A percentile compares a stretch with the other conserved stretches of the same genome.
Conservation (phyloP, 805 yeast genomes). For the Pichia nanzhaoensis region DNA sequence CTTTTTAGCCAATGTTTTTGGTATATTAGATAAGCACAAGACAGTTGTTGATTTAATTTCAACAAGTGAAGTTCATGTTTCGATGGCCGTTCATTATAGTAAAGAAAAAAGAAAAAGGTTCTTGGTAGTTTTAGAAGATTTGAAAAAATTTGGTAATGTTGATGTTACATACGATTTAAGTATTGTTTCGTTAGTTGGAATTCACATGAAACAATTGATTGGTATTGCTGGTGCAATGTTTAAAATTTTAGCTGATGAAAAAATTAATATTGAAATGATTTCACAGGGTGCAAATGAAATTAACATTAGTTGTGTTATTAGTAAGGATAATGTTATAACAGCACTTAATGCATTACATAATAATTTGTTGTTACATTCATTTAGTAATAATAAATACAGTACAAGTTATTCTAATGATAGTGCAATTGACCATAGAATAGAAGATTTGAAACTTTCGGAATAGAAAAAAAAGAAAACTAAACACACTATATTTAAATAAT, state of each 20-base stretch:
- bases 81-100: conserved; percentile 89
- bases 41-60: conserved; percentile 93
- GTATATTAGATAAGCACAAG: conserved; percentile 74
- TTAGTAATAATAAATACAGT: conserved; percentile 16
- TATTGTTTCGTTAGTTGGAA: conserved; percentile 91
- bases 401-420: conserved; percentile 24
- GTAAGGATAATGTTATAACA: conserved; percentile 71
- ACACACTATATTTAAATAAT: too few species aligned
- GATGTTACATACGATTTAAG: conserved; percentile 85
- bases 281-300: conserved; percentile 98
- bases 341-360: conserved; percentile 85
- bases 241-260: conserved; percentile 84
- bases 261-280: conserved; percentile 95
- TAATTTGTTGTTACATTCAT: conserved; percentile 50
- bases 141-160: conserved; percentile 76
- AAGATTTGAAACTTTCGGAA: conserved; percentile 35
- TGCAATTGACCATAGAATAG: conserved; percentile 40
- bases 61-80: conserved; percentile 95
- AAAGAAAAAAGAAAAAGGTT: conserved; percentile 51
- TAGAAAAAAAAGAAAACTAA: background rate
- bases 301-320: conserved; percentile 83
- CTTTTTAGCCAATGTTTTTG: conserved; percentile 84
- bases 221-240: conserved; percentile 98
- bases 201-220: conserved; percentile 92
- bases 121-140: conserved; percentile 68